Percentiles rank a stretch among this genome's conserved stretches.
Evolutionary conservation across 805 yeast genomes (phyloP).

Genomic region (Lipomyces oligophaga): DNA sequence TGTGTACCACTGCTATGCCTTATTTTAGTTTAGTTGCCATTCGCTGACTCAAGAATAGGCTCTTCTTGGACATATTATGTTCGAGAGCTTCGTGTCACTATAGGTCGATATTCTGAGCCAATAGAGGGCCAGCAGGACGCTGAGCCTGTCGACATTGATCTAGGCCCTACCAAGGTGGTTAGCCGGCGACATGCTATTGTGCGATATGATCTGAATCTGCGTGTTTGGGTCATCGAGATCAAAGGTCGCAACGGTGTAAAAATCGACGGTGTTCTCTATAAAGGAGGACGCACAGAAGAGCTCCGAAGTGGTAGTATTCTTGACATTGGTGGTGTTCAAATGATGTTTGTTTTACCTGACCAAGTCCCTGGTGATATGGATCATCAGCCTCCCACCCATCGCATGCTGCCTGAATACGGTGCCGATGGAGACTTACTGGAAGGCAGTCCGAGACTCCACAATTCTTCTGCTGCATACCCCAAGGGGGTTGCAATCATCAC

Average conservation of each 20-base stretch:
- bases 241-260: slow-evolving; percentile 91
- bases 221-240: slow-evolving; percentile 83
- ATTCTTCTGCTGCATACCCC: slow-evolving; percentile 37
- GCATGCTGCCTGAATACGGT: too few species aligned
- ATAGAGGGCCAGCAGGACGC: slow-evolving; percentile 33
- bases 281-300: slow-evolving; percentile 42
- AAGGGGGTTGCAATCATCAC: slow-evolving; percentile 44
- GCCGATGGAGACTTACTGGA: slow-evolving; percentile 8
- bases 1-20: slow-evolving; percentile 16
- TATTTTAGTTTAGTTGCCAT: not conserved
- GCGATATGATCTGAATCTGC: slow-evolving; percentile 64
- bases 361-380: slow-evolving; percentile 24
- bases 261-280: slow-evolving; percentile 62
- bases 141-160: slow-evolving; percentile 65
- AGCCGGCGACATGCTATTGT: slow-evolving; percentile 86
- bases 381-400: too few species aligned
- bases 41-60: slow-evolving; percentile 15
- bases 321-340: slow-evolving; percentile 95
- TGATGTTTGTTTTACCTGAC: slow-evolving; percentile 98
- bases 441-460: slow-evolving; percentile 7
- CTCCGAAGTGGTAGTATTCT: slow-evolving; percentile 83
- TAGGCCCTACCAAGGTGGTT: slow-evolving; percentile 97
- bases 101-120: slow-evolving; percentile 75
- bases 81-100: slow-evolving; percentile 64
- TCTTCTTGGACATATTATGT: slow-evolving; percentile 91